Evolutionary conservation across 768 basidiomycete species (phyloP), one percentile per base, ranked within the genome.

Genomic region (Glaciozyma martinii): DNA sequence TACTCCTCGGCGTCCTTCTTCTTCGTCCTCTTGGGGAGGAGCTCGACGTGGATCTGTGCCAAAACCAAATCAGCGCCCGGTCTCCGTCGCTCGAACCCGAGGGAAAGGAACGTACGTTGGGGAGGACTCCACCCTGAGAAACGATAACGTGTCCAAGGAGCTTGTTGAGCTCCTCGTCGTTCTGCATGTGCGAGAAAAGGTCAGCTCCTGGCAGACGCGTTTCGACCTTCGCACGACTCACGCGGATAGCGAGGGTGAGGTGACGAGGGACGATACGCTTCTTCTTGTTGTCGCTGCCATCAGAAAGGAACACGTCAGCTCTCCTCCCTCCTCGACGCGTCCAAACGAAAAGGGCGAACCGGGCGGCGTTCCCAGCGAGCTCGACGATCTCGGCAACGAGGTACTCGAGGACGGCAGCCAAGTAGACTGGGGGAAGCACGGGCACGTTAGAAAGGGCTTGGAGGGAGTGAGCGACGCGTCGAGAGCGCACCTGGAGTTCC

Each of bases 301-400:
- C 5, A 18, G 0, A 1, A 85, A 18, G 85, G 85, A 13, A 18
- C 12, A 18, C 6, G 32, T 30, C 30, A 59, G 47, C 21, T 23
- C 16, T n/a, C 10, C 29, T 54, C 30, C 15, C 29, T 30, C 30
- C 23, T 32, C 4, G 2, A 23, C 18, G 43, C 9, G 32, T 18
- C 12, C 18, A 29, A 16, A 3, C 25, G 53, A 30, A 18, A 23
- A 2, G 12, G 27, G 23, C 53, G 2, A 0, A 61, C 60, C 55
- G 44, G 12, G 61, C 55, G n/a, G 61, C 55, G 76, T 77, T 78
- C 74, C 89, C 90, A 65, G 90, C 89, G 50, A 92, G 81, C 76
- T 92, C 89, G 66, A 91, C 85, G 76, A 92, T 90, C 77, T 92
- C 89, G 52, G 89, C 89, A 64, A 88, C 87, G 64, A 92, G 85